Percentiles rank a stretch among this genome's conserved stretches.
Evolutionary conservation across 2,329 filamentous ascomycete species (phyloP).

Genomic region (Cercospora zeae-maydis): DNA sequence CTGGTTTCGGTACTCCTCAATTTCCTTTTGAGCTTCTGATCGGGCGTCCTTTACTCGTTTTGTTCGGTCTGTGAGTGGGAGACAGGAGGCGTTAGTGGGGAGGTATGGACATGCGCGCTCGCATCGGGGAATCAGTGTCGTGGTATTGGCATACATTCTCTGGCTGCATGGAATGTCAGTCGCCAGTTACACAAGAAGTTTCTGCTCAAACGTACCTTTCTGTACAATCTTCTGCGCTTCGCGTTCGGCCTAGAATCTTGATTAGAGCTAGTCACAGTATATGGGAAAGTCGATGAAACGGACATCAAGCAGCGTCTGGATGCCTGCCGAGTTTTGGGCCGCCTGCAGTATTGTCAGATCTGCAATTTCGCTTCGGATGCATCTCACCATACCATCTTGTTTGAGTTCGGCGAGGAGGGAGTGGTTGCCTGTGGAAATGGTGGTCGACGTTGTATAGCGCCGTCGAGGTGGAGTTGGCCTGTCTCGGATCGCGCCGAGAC

Average conservation of each 20-base stretch:
- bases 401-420: background rate
- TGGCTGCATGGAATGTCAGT: conserved; percentile 62
- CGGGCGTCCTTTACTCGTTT: conserved; percentile 97
- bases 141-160: conserved; percentile 67
- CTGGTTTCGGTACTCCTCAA: conserved; percentile 81
- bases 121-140: conserved; percentile 2
- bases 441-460: background rate
- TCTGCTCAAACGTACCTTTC: conserved; percentile 63
- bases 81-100: conserved; percentile 22
- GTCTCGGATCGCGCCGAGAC: conserved; percentile 1
- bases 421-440: conserved; percentile 1
- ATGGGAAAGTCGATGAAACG: conserved; percentile 35
- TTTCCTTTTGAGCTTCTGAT: conserved; percentile 95
- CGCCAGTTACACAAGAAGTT: conserved; percentile 21
- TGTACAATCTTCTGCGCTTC: conserved; percentile 99
- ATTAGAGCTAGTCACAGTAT: conserved; percentile 36
- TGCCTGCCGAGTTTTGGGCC: conserved; percentile 96
- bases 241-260: conserved; percentile 72
- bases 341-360: conserved; percentile 56
- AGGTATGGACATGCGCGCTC: conserved; percentile 4
- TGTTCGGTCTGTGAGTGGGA: conserved; percentile 68
- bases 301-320: conserved; percentile 98
- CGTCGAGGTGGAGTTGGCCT: conserved; percentile 6
- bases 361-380: background rate
- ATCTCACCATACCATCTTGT: conserved; percentile 17